phyloP scores from a whole-genome alignment of 2,329 filamentous ascomycete genomes.

The Trichothecium roseum region DNA sequence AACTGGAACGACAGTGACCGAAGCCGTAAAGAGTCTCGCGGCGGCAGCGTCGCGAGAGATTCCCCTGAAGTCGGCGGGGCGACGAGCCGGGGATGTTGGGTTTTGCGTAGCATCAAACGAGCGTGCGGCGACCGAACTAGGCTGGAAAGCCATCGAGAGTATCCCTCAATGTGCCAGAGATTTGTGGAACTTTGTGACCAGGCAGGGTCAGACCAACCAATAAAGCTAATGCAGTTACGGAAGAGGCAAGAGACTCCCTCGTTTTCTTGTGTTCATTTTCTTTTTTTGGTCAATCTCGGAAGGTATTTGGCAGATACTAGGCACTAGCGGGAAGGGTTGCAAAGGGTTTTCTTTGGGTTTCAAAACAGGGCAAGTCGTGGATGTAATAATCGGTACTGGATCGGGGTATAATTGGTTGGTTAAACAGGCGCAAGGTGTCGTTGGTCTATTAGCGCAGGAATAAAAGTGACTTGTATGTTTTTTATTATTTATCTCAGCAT shows the following conservation, averaged over 20 bases:
- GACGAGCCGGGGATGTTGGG: conserved; percentile 32
- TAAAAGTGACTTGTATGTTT: no score
- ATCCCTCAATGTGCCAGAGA: conserved; percentile 20
- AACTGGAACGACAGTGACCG: conserved; percentile 31
- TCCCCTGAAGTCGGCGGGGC: conserved; percentile 22
- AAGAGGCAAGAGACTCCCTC: neutral
- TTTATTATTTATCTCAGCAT: no score
- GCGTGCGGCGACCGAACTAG: conserved; percentile 28
- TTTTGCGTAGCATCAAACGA: conserved; percentile 29
- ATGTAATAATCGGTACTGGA: no score
- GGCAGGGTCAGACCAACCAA: neutral
- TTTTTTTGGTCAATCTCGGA: neutral
- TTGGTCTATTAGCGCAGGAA: no score
- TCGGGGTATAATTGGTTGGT: no score
- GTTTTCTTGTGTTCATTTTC: neutral
- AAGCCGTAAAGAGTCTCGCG: conserved; percentile 29
- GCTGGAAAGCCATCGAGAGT: conserved; percentile 23
- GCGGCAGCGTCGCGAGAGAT: conserved; percentile 23
- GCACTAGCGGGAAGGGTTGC: no score
- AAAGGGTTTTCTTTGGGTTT: no score
- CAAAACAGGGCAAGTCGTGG: neutral
- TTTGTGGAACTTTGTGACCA: conserved; percentile 21
- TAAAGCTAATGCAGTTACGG: no score
- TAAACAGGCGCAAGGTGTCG: no score
- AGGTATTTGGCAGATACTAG: neutral